Base-by-base conservation (phyloP, 257 asterid genomes). In the Solanum gandarillasii region DNA sequence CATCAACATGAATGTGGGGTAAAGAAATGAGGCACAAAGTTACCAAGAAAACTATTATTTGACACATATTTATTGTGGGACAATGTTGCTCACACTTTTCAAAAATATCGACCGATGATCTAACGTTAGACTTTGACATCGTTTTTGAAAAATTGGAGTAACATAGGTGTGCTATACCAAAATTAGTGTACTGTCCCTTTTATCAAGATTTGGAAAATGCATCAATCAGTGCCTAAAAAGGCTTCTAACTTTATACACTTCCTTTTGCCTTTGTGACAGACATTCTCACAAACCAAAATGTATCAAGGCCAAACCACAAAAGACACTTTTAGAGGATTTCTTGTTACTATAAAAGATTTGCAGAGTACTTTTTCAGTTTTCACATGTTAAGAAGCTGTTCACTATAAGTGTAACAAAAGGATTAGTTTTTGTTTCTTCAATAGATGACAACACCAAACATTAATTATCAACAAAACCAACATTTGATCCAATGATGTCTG, bases 401-500 rank as follows among this genome's bases (percentile, higher is more conserved):
- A 46, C 85, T 43, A 27, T 16, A 10, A 81, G 84, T 79, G 25
- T 5, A 79, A 79, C 84, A 79, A 79, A 46, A 46, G 84, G 84
- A 79, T 79, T 43, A 27, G 38, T 25, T 41, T n/a, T 12, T 38
- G 23, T 78, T 78, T 41, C n/a, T 75, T 75, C 32, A 36, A 21
- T 11, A 70, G 38, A 70, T 25, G 72, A 67, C 21, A 52, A 52
- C 62, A 52, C 62, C 62, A 52, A 52, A 60, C 62, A 41, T 79
- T 79, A 81, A 43, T 81, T 27, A 46, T 81, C 85, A 81, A 46
- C 11, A 87, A 87, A 82, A 88, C 65, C 65, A 85, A 87, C 93
- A 88, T 88, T 89, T 91, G 95, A 92, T 93, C 94, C 96, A 92
- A 92, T 87, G 91, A 92, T 94, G 96, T 90, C 91, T 88, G 92